Evolutionary conservation across 2,329 filamentous ascomycete species (phyloP), one percentile per base, ranked within the genome.

Genomic region (Pseudogymnoascus sp.): DNA sequence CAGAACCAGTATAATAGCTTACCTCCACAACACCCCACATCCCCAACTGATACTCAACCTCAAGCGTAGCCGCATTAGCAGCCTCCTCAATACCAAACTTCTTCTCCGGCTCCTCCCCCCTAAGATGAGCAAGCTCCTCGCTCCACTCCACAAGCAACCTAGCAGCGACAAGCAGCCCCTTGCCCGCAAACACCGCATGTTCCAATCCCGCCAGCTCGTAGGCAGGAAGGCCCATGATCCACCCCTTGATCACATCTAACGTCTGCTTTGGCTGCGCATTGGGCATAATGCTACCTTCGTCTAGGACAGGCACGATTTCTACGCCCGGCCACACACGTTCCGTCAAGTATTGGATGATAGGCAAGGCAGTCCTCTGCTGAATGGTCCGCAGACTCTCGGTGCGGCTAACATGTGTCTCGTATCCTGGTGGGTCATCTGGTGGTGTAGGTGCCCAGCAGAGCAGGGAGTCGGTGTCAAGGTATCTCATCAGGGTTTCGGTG

Each of bases 1-100:
- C 14, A 59, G 40, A 16, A 28, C 8, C 2, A 31, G 18, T 62
- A 46, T 21, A 46, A 16, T 12, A 62, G 4, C 44, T 62, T 59
- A 62, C 72, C 64, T 99, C 95, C 0, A 99, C 95, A 79, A 96
- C 93, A 7, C 95, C 95, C 93, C 95, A 97, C 76, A 89, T 87
- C 28, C 84, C 79, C 0, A 88, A 96, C 82, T 99, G 95, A 88
- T 91, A 97, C 67, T 85, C 82, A 14, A 96, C 91, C 79, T 99
- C 95, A 44, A 96, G 75, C 70, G 84, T 96, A 5, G 89, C 87
- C 12, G 89, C 88, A 70, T 83, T 81, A 0, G 90, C 87, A 0
- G 93, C 93, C 73, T 96, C 87, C 70, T 96, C 89, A 11, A 96
- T 87, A 0, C 90, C 89, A 73, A 96, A 97, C 63, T 74, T 75